Percentiles rank a stretch among this genome's conserved stretches.
phyloP scores from a whole-genome alignment of 495 filamentous ascomycete species.

The Lasiosphaeria hispida region DNA sequence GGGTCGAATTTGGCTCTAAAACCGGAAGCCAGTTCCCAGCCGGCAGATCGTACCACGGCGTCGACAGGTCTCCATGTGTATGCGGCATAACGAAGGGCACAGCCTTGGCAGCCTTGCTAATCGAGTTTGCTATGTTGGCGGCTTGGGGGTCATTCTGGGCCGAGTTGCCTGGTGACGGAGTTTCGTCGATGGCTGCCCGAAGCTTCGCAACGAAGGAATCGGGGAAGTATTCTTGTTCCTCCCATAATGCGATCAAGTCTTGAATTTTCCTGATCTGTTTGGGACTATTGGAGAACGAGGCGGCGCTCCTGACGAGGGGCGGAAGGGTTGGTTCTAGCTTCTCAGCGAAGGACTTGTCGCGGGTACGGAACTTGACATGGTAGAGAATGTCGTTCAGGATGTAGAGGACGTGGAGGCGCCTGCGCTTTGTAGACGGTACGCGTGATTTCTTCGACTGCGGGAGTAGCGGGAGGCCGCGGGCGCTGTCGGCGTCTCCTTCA shows the following conservation, averaged over 20 bases:
- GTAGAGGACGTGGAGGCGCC: constrained; percentile 76
- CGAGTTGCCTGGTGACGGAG: constrained; percentile 18
- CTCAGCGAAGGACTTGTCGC: constrained; percentile 53
- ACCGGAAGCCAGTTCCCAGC: constrained; percentile 78
- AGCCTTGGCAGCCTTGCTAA: constrained; percentile 44
- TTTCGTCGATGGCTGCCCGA: constrained; percentile 54
- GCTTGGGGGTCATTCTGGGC: constrained; percentile 1
- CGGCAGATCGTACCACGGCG: constrained; percentile 80
- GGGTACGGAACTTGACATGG: constrained; percentile 64
- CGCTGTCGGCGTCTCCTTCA: constrained; percentile 19
- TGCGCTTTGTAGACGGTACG: constrained; percentile 61
- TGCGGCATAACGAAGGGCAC: constrained; percentile 69
- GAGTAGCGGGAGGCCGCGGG: constrained; percentile 10
- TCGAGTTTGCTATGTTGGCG: constrained; percentile 12
- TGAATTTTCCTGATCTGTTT: constrained; percentile 66
- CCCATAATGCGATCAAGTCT: constrained; percentile 72
- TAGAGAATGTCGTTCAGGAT: constrained; percentile 81
- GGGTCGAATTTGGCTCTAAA: constrained; percentile 70
- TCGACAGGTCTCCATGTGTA: constrained; percentile 71
- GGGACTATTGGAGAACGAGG: constrained; percentile 59
- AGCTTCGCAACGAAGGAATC: constrained; percentile 58
- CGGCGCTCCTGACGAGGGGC: constrained; percentile 59
- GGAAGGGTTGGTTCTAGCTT: constrained; percentile 61
- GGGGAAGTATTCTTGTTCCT: constrained; percentile 65
- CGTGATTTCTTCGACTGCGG: constrained; percentile 25